These are phyloP conservation scores for Calonectria crousiana DNA, from an alignment of 2,329 filamentous ascomycete genomes.

Conservation along the genomic window DNA sequence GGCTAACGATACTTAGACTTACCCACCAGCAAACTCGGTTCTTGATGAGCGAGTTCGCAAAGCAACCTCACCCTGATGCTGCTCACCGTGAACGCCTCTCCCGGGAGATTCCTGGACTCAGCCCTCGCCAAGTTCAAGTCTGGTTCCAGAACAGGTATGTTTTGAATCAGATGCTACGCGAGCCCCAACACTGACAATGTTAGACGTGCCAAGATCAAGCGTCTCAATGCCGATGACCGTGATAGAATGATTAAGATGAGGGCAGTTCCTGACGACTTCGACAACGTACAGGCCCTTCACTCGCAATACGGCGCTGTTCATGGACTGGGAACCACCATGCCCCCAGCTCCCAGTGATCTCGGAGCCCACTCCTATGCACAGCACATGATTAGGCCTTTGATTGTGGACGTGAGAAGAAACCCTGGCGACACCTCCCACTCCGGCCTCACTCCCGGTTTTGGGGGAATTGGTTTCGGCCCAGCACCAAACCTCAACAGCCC, in stretches of 20 bases:
- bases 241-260: constrained; percentile 80
- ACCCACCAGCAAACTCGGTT: constrained; percentile 98
- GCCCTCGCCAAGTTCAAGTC: constrained; percentile 93
- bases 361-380: constrained; percentile 64
- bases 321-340: constrained; percentile 60
- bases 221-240: constrained; percentile 76
- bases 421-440: constrained; percentile 76
- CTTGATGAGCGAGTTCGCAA: constrained; percentile 95
- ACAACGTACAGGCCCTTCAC: constrained; percentile 77
- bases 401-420: constrained; percentile 76
- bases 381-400: constrained; percentile 75
- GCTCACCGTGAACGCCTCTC: constrained; percentile 89
- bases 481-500: constrained; percentile 62
- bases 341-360: constrained; percentile 61
- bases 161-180: background rate
- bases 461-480: constrained; percentile 73
- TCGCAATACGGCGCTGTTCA: constrained; percentile 75
- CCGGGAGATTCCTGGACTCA: constrained; percentile 90
- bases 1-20: constrained; percentile 69
- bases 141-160: constrained; percentile 97
- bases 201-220: constrained; percentile 79
- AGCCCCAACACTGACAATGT: constrained; percentile 27
- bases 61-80: constrained; percentile 93
- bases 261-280: constrained; percentile 77
- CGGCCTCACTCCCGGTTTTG: constrained; percentile 75